Percentiles rank a stretch among this genome's conserved stretches.
These are phyloP conservation scores for Malbranchea cinnamomea DNA, from an alignment of 2,329 filamentous ascomycete genomes.

Conservation along the genomic window DNA sequence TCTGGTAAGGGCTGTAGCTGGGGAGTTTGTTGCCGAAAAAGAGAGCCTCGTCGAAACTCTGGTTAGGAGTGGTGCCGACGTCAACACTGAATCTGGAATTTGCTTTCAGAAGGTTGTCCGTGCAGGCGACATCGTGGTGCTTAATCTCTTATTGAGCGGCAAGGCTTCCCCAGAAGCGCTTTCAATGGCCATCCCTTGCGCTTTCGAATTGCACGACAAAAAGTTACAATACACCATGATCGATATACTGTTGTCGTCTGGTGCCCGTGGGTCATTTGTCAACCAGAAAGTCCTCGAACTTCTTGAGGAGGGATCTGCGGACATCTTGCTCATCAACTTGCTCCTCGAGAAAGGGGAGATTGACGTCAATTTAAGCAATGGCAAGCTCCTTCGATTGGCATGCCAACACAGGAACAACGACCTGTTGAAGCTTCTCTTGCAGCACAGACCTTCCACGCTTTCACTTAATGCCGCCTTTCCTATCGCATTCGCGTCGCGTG, in stretches of 20 bases:
- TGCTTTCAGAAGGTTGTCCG: conserved; percentile 9
- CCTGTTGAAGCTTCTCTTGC: conserved; percentile 8
- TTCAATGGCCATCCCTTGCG: conserved; percentile 7
- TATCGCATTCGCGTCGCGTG: conserved; percentile 5
- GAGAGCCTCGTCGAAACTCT: conserved; percentile 9
- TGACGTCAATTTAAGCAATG: conserved; percentile 9
- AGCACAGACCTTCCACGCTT: conserved; percentile 7
- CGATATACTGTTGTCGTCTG: conserved; percentile 10
- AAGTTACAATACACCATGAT: conserved; percentile 8
- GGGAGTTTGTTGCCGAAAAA: conserved; percentile 5
- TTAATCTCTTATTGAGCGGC: conserved; percentile 10
- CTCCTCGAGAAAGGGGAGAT: conserved; percentile 10
- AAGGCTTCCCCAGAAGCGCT: conserved; percentile 8
- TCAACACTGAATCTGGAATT: conserved; percentile 8
- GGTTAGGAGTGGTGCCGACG: conserved; percentile 10
- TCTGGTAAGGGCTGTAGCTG: conserved; percentile 34
- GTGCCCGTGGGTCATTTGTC: conserved; percentile 9
- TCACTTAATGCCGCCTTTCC: conserved; percentile 7
- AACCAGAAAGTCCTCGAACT: conserved; percentile 8
- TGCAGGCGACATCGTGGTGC: conserved; percentile 8
- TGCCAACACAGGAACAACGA: conserved; percentile 6
- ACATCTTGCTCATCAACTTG: conserved; percentile 9
- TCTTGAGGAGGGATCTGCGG: conserved; percentile 8
- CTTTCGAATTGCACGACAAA: conserved; percentile 6
- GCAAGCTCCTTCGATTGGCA: conserved; percentile 7